phyloP scores from a whole-genome alignment of 1,139 yeast species.

The Candida labiduridarum region DNA sequence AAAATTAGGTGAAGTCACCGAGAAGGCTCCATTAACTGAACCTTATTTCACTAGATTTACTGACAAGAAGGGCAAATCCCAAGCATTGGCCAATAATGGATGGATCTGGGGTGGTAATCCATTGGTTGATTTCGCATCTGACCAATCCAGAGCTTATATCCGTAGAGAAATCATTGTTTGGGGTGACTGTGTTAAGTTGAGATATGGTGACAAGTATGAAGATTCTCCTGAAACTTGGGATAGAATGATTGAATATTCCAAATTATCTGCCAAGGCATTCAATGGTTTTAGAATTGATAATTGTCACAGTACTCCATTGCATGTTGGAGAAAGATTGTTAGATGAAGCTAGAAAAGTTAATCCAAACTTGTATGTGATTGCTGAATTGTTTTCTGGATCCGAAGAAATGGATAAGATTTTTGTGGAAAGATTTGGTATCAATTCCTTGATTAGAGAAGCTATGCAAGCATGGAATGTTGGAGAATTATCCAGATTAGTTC shows the following conservation, averaged over 20 bases:
- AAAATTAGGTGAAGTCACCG: constrained; percentile 62
- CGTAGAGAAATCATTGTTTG: constrained; percentile 94
- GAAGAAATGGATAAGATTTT: constrained; percentile 88
- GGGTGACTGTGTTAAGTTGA: constrained; percentile 95
- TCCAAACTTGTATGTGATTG: constrained; percentile 88
- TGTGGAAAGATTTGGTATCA: constrained; percentile 87
- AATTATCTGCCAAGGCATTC: constrained; percentile 72
- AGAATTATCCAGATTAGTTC: constrained; percentile 84
- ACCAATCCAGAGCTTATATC: constrained; percentile 74
- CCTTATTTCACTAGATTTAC: constrained; percentile 81
- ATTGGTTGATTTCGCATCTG: constrained; percentile 87
- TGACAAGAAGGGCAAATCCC: constrained; percentile 54
- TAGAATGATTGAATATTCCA: constrained; percentile 79
- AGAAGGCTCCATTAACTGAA: constrained; percentile 68
- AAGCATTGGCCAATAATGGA: constrained; percentile 91
- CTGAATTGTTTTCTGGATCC: constrained; percentile 91
- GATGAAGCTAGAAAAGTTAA: constrained; percentile 87
- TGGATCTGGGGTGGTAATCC: constrained; percentile 99
- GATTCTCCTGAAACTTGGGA: constrained; percentile 93
- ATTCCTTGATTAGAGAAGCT: constrained; percentile 89
- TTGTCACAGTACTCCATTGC: constrained; percentile 94
- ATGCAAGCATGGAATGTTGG: constrained; percentile 94
- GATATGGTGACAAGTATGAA: constrained; percentile 75
- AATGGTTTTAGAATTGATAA: constrained; percentile 93
- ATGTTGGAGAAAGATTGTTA: constrained; percentile 85